Conservation (phyloP, 495 filamentous ascomycete genomes). For the Podospora australis region DNA sequence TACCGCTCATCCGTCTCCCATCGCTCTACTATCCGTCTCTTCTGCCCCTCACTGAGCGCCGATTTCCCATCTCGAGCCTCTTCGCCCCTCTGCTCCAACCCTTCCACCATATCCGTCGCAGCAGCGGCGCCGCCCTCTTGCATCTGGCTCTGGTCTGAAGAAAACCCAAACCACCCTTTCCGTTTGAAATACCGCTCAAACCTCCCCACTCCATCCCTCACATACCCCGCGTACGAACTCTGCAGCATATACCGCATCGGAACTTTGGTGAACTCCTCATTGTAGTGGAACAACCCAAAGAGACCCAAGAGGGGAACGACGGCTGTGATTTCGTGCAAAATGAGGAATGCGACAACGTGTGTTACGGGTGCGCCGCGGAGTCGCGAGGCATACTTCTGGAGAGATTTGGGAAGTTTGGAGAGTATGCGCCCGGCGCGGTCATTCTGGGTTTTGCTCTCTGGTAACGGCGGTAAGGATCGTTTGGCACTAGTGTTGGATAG, state of each 20-base stretch:
- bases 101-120: no score
- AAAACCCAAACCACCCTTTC: constrained; percentile 47
- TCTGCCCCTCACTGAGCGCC: constrained; percentile 4
- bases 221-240: constrained; percentile 29
- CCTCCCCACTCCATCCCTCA: constrained; percentile 39
- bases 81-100: constrained; percentile 12
- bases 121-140: no score
- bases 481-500: no score
- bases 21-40: constrained; percentile 18
- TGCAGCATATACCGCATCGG: constrained; percentile 43
- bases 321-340: constrained; percentile 89
- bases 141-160: no score
- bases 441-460: no score
- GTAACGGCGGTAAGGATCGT: no score
- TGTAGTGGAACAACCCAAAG: constrained; percentile 69
- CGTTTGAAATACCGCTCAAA: constrained; percentile 39
- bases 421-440: constrained; percentile 53
- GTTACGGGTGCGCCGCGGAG: constrained; percentile 70
- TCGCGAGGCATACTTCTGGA: constrained; percentile 59
- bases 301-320: constrained; percentile 72
- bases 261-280: constrained; percentile 42
- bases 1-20: constrained; percentile 36
- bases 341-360: constrained; percentile 77
- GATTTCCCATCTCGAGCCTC: constrained; percentile 12
- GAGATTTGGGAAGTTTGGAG: constrained; percentile 46